Percentiles rank a stretch among this genome's conserved stretches.
These are phyloP conservation scores for Colletotrichum sp. DNA, from an alignment of 2,329 filamentous ascomycete species.

Conservation along the genomic window DNA sequence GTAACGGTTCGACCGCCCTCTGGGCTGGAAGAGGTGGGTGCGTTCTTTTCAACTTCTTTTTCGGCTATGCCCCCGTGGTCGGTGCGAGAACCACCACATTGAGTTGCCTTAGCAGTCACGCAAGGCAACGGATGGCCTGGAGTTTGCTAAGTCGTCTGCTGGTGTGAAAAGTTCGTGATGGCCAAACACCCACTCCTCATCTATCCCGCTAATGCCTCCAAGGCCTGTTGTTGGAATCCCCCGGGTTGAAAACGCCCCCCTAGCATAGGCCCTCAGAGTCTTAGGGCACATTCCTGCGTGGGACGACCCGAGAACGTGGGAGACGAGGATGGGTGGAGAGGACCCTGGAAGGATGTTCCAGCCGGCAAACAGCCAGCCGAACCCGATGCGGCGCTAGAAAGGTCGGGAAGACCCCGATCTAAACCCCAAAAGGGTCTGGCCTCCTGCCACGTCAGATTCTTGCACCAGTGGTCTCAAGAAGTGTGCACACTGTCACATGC, in stretches of 20 bases:
- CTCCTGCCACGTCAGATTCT: slow-evolving; percentile 1
- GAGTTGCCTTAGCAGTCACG: background rate
- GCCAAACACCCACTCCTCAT: background rate
- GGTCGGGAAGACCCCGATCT: background rate
- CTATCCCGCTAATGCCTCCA: background rate
- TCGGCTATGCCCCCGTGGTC: background rate
- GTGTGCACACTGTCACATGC: background rate
- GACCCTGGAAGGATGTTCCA: background rate
- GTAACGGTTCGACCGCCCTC: background rate
- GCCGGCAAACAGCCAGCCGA: background rate
- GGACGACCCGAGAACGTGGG: background rate
- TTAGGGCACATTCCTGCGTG: background rate
- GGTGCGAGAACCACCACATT: background rate
- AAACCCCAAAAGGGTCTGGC: background rate
- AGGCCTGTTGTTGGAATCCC: background rate
- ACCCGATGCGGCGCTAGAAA: background rate
- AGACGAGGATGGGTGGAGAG: background rate
- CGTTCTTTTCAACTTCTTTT: background rate
- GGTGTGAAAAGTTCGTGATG: background rate
- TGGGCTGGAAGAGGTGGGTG: background rate
- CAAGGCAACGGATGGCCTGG: background rate
- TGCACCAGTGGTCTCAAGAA: background rate
- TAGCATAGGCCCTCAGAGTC: background rate
- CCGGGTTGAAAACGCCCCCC: background rate
- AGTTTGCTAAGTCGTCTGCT: background rate